Base-by-base conservation (phyloP, 768 basidiomycete genomes). In the Amanita pallidorosea region DNA sequence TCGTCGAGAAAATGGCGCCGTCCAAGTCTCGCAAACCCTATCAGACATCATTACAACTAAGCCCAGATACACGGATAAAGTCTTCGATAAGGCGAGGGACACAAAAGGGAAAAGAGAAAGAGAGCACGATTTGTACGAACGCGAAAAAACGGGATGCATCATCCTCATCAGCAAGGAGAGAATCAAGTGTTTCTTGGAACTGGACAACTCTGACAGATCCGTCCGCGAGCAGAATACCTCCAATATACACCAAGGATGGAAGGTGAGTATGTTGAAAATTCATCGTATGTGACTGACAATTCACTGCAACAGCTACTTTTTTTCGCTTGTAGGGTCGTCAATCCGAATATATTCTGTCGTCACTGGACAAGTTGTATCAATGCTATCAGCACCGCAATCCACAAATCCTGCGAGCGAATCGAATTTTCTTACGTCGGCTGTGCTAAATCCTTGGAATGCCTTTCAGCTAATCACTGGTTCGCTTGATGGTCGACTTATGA, bases 391-490 rank as follows among this genome's bases (percentile, higher is more conserved):
- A 55, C 82, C 69, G 43, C 70, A 58, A 55, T 65, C 50, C 58
- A 57, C 51, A 43, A 69, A 56, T 52, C 65, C 61, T 47, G 67
- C 64, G 56, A 64, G 62, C 53, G 65, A 63, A 52, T 66, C 73
- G 4, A 74, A 76, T 57, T 60, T 71, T 20, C 77, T 98, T 56
- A 90, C 92, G 9, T 78, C 82, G 36, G 78, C 84, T 36, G 68
- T 83, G 36, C 67, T 98, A 50, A 86, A 81, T 62, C 92, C 96
- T 12, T 75, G 82, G 55, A 98, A 96, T 66, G 73, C 81, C 22
- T 88, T 91, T 56, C 96, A 98, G 64, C 67, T 99, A 55, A 80
- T 97, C 56, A 91, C 91, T 9, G 83, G 81, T 44, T 88, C 89
- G 7, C 59, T 82, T 53, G 86, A 92, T 57, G 95, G 93, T n/a